These are phyloP conservation scores for Tilletia setariae DNA, from an alignment of 1,284 basidiomycete genomes.

Conservation along the genomic window DNA sequence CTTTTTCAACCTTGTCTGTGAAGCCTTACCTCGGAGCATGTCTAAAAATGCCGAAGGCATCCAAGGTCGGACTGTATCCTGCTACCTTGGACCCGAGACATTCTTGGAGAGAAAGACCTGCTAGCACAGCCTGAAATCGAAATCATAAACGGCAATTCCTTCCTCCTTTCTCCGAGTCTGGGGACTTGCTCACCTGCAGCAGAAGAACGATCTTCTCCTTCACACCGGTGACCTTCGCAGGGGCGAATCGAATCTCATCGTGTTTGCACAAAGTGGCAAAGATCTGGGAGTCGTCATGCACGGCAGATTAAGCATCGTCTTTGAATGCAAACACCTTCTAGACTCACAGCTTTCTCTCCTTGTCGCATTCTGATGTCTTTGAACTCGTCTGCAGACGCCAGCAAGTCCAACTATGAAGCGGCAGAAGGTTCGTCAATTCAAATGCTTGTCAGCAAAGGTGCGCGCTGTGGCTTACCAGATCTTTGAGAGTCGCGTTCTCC, in stretches of 20 bases:
- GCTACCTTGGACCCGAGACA: constrained; percentile 22
- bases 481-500: constrained; percentile 16
- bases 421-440: neutral
- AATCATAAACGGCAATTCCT: neutral
- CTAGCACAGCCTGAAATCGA: constrained; percentile 23
- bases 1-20: neutral
- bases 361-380: constrained; percentile 45
- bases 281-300: neutral
- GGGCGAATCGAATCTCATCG: constrained; percentile 42
- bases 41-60: constrained; percentile 29
- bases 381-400: constrained; percentile 50
- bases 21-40: constrained; percentile 22
- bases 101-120: constrained; percentile 33
- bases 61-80: constrained; percentile 23
- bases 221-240: constrained; percentile 27
- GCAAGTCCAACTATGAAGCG: constrained; percentile 22
- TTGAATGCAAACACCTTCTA: constrained; percentile 4
- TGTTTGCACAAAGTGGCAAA: constrained; percentile 24
- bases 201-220: constrained; percentile 43
- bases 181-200: constrained; percentile 29
- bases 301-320: neutral
- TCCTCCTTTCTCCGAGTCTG: neutral
- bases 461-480: constrained; percentile 14
- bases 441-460: neutral
- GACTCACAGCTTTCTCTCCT: constrained; percentile 50